Base-by-base conservation (phyloP, 2,329 filamentous ascomycete species). In the Mariannaea elegans region DNA sequence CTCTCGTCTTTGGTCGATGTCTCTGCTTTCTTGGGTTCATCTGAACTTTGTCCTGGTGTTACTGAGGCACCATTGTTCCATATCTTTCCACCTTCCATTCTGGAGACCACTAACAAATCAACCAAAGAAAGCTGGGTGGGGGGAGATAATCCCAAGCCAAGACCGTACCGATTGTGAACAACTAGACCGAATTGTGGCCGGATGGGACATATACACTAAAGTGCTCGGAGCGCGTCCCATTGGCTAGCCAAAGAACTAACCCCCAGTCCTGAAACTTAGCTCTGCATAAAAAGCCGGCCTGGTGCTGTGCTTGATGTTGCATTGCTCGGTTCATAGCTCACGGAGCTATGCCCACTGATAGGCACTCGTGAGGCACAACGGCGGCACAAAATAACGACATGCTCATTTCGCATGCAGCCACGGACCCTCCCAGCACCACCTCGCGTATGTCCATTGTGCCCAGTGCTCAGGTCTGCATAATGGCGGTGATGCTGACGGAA, bases 261-360 rank as follows among this genome's bases (percentile, higher is more conserved):
- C 38, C 19, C 47, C 59, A 38, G 65, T 72, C 71, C 71, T 76
- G 74, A 76, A 76, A 76, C 74, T 56, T 74, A 73, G 74, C 68
- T 69, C 55, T 75, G 72, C 73, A 76, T 69, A 75, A 75, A 73
- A 58, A 27, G 24, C 9, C 52, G 41, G 36, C 18, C 34, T 61
- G 47, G 61, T 65, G 57, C 48, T 69, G 57, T 68, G 66, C 64
- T 67, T 51, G 59, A 50, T 51, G 66, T 70, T 71, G 69, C 69
- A 64, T 2, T 62, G 50, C 45, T 44, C 51, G 53, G 59, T 23
- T 57, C 52, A 66, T 66, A 63, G 59, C 51, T 54, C 38, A 53
- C 65, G 60, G 60, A 39, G 55, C 59, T 65, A 12, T 31, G 62
- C 42, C 56, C 64, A 16, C 42, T 16, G 49, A 47, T 52, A 27